phyloP scores from a whole-genome alignment of 768 basidiomycete species.

The Boletus rubroflammeus region DNA sequence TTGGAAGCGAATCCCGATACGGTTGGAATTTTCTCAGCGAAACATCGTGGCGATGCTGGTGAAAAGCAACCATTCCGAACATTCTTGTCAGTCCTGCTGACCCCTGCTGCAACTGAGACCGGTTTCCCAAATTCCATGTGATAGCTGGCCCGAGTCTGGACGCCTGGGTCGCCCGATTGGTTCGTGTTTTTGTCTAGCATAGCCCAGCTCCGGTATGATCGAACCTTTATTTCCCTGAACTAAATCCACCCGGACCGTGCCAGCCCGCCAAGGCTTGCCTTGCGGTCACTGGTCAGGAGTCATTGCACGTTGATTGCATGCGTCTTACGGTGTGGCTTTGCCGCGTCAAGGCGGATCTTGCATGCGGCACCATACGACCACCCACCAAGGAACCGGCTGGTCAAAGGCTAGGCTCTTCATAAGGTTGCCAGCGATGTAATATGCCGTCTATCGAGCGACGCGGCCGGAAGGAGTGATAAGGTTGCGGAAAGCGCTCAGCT shows the following conservation, averaged over 20 bases:
- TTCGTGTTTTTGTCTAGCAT: conserved; percentile 20
- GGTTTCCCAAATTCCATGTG: conserved; percentile 11
- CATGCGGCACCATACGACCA: conserved; percentile 5
- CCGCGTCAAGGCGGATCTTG: conserved; percentile 16
- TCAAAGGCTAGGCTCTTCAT: neutral
- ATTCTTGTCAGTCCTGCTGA: conserved; percentile 17
- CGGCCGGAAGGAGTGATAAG: conserved; percentile 14
- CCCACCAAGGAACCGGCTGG: neutral
- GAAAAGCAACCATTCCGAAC: too few relatives aligned
- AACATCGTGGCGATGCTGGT: conserved; percentile 26
- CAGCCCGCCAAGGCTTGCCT: conserved; percentile 8
- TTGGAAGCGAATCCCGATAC: conserved; percentile 18
- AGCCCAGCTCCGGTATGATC: conserved; percentile 31
- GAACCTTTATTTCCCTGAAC: conserved; percentile 23
- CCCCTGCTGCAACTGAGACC: conserved; percentile 15
- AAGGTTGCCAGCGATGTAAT: neutral
- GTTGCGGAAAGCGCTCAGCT: conserved; percentile 5
- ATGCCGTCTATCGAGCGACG: conserved; percentile 7
- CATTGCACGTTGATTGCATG: conserved; percentile 3
- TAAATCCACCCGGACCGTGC: conserved; percentile 10
- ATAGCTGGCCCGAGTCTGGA: conserved; percentile 8
- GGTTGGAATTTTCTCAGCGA: conserved; percentile 12
- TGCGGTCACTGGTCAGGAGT: neutral
- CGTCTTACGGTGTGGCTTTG: neutral
- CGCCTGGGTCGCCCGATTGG: conserved; percentile 3